Base-by-base conservation (phyloP, 371 early-diverging fungal genomes). In the Mucor sp. region DNA sequence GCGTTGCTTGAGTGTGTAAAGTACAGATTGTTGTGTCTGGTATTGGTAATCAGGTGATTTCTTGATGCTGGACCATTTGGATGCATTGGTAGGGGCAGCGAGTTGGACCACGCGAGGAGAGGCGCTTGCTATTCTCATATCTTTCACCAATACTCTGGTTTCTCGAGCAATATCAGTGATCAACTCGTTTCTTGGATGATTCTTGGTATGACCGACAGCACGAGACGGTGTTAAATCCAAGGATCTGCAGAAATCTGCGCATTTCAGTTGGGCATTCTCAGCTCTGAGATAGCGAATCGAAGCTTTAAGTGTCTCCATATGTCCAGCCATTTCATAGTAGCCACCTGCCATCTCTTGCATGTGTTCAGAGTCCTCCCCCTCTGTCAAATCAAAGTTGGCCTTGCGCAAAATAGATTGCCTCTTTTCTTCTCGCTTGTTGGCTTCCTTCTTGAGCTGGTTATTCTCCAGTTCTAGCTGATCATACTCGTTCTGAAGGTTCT, bases 191-290 rank as follows among this genome's bases (percentile, higher is more conserved):
- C 39, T 37, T n/a, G 65, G 23, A 14, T 48, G n/a, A 17, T 58
- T n/a, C 25, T 23, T 27, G 23, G 39, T 7, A 39, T 39, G 39
- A 32, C 15, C 9, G 33, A 19, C 6, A 15, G 30, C 32, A 17
- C n/a, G 19, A 15, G 33, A 19, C 11, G 57, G 15, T 8, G 30
- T 17, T 33, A 57, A 57, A 30, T 81, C 68, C 19, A 87, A 65
- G 19, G 72, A 79, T 43, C 72, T 62, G 67, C 83, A 63, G 1
- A 81, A 75, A n/a, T 85, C 85, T 6, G 75, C 65, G n/a, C 88
- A 82, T 70, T 92, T 92, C 37, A 96, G 72, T 30, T 91, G 85
- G 4, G 92, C 84, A 74, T 95, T 96, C 74, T 96, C 96, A 30
- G 88, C 85, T 37, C 94, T 87, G 64, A 95, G 62, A 73, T 87